Base-by-base conservation (phyloP, 257 asterid species). In the Ocimum tenuiflorum region DNA sequence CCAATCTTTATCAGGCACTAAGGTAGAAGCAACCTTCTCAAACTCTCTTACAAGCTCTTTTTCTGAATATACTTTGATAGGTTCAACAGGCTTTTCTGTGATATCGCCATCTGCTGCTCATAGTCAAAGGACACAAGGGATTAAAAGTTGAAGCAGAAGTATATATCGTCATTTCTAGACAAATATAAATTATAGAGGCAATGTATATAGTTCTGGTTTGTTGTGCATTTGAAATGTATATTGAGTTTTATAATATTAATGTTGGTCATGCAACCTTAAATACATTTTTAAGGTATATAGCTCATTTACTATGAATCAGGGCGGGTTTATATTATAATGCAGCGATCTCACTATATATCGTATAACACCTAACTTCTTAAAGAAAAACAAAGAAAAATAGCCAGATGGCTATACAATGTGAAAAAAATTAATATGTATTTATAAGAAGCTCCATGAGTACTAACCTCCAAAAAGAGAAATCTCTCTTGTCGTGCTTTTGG, bases 1-100 rank as follows among this genome's bases (percentile, higher is more conserved):
- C 99, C 99, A 94, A 78, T 94, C 99, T 76, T 94, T 94, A 15
- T 94, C 99, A 51, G 99, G 99, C 69, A 86, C 88, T 76, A 94
- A 94, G 77, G 80, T 90, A 29, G 95, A 83, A 67, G 88, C 81
- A 74, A 90, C 80, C 92, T 94, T 94, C 80, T 94, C 99, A 61
- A 90, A 90, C 79, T 94, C 99, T 85, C 95, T 83, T 60, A 79
- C 72, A 70, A 94, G 91, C 85, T 94, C 99, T 79, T 94, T 94
- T 63, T 94, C 99, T 5, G 97, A 94, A 66, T 88, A 88, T 57
- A 94, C 95, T 81, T 90, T 88, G 72, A 94, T 80, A 36, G 99
- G 95, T 52, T 94, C 97, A 23, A 94, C 90, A 73, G 96, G 91
- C 75, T 90, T 94, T 70, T 94, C 97, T 13, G 91, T 80, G 75